A percentile compares a stretch with the other conserved stretches of the same genome.
Conservation (phyloP, 2,329 filamentous ascomycete species). For the Alternaria sp. region DNA sequence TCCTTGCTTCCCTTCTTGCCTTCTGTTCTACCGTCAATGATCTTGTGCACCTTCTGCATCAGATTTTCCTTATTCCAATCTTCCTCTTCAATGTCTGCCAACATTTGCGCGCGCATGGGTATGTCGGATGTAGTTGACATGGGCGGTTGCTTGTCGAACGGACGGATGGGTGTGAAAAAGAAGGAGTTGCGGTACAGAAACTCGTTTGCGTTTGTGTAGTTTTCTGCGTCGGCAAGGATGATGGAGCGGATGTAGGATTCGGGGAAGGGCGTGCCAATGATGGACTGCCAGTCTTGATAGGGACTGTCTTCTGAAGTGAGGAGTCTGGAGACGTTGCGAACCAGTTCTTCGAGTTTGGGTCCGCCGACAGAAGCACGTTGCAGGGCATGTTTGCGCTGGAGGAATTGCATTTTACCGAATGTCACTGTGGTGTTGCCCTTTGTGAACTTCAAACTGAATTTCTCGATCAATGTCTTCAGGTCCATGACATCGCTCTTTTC, state of each 20-base stretch:
- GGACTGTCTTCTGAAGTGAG: conserved; percentile 42
- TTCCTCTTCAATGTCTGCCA: conserved; percentile 26
- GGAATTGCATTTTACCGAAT: conserved; percentile 78
- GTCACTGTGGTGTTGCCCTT: conserved; percentile 88
- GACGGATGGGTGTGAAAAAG: conserved; percentile 61
- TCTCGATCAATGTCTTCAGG: conserved; percentile 73
- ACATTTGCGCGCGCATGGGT: conserved; percentile 25
- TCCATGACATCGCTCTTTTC: conserved; percentile 74
- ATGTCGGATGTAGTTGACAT: conserved; percentile 25
- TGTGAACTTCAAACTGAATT: conserved; percentile 88
- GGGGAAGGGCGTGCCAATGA: conserved; percentile 42
- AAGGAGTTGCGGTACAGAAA: conserved; percentile 66
- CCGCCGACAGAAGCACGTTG: conserved; percentile 58
- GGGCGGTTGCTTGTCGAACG: conserved; percentile 21
- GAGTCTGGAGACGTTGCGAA: conserved; percentile 41
- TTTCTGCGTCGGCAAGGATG: conserved; percentile 64
- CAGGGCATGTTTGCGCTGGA: conserved; percentile 76
- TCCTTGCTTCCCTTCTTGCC: conserved; percentile 39
- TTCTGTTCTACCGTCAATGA: conserved; percentile 39
- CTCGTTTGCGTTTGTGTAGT: conserved; percentile 64
- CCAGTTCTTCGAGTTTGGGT: conserved; percentile 49
- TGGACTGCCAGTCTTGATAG: conserved; percentile 35
- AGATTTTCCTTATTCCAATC: conserved; percentile 39
- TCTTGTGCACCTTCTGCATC: conserved; percentile 35
- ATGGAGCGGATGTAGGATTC: conserved; percentile 61